Evolutionary conservation across 176 grass and related monocot species (phyloP), one percentile per base, ranked within the genome.

Genomic region (Oryza rufipogon): DNA sequence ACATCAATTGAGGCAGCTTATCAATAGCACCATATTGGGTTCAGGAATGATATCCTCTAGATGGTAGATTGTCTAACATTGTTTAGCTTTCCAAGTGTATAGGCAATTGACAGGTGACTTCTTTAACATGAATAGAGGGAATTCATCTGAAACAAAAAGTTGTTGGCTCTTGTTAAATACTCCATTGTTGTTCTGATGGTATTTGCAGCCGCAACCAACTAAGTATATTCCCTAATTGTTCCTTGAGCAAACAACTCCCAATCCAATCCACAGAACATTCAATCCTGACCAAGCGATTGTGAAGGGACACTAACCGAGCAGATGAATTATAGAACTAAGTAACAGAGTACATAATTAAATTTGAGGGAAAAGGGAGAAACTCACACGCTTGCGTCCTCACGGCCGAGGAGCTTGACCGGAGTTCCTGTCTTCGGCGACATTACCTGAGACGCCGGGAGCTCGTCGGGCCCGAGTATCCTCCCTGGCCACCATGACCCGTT

Each of bases 401-500:
- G 87, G 33, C 93, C 93, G 56, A 95, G 93, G 6, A 95, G 93
- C 88, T 95, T 95, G 14, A 95, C 93, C 46, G 93, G 90, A 34
- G 93, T 95, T 33, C 93, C 93, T 4, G 93, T 92, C 79, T 86
- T 89, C 54, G 93, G 93, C 71, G 93, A 92, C 85, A 95, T 83
- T 36, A 92, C 76, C 66, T 95, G 93, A 47, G 93, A 95, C 79
- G 81, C 86, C 80, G 90, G 86, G 11, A 95, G 88, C 61, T 95
- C 93, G 66, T 90, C 90, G 9, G 86, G 80, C 3, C 93, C 88
- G 13, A 95, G 88, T 78, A 95, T 95, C 88, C 93, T 80, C 61
- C 93, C 93, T 0, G 93, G 93, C 93, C 93, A 95, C 93, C 93
- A 95, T 1, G 93, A 95, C n/a, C 93, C 93, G 71, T 95, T 95